phyloP scores from a whole-genome alignment of 805 yeast genomes.

The Lachancea meyersii region DNA sequence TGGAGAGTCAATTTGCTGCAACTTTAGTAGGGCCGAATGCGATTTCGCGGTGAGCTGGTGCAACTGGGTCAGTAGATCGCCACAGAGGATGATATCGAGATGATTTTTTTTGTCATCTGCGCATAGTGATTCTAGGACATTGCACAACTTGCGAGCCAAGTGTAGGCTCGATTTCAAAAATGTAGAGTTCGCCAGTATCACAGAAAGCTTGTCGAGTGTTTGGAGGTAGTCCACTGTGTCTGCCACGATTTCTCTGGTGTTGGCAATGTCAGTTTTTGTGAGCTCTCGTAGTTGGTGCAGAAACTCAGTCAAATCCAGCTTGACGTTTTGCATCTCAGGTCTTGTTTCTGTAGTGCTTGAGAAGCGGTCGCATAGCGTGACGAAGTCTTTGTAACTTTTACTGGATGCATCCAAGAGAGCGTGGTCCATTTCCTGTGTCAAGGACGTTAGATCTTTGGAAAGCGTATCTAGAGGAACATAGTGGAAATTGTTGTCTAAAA shows the following conservation, averaged over 20 bases:
- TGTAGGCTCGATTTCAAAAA: constrained; percentile 14
- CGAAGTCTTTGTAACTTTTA: constrained; percentile 23
- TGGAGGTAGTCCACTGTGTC: constrained; percentile 26
- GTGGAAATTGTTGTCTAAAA: constrained; percentile 30
- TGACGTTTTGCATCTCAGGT: constrained; percentile 21
- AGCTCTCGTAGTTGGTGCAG: constrained; percentile 17
- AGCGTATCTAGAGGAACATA: constrained; percentile 28
- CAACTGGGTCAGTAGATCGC: constrained; percentile 4
- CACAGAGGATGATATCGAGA: constrained; percentile 1
- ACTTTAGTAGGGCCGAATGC: not conserved
- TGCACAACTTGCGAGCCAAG: constrained; percentile 21
- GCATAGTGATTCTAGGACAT: constrained; percentile 24
- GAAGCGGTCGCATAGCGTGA: constrained; percentile 23
- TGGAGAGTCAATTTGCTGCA: constrained; percentile 19
- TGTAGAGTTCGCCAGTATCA: constrained; percentile 16
- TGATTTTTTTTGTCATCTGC: constrained; percentile 8
- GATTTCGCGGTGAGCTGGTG: not conserved
- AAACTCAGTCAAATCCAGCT: constrained; percentile 21
- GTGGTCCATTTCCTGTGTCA: constrained; percentile 23
- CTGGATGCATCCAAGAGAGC: constrained; percentile 25
- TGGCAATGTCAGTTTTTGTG: constrained; percentile 17
- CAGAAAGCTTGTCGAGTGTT: constrained; percentile 21
- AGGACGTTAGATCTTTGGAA: constrained; percentile 19
- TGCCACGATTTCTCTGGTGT: constrained; percentile 20
- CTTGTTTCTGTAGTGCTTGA: constrained; percentile 19